These are phyloP conservation scores for Talaromyces sp. DNA, from an alignment of 2,329 filamentous ascomycete genomes.

Conservation along the genomic window DNA sequence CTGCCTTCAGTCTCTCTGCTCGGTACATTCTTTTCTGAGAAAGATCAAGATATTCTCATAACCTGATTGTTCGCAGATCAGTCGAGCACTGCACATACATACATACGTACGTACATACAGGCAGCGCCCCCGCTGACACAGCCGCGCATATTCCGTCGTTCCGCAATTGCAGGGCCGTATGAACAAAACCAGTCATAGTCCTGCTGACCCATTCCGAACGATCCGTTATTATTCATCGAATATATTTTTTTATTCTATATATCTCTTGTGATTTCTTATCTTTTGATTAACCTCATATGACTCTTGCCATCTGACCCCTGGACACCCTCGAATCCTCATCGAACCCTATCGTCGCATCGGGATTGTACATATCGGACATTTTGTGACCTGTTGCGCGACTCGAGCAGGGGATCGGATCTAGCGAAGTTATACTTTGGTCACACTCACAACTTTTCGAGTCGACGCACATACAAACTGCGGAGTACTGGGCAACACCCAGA, in stretches of 20 bases:
- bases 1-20: neutral
- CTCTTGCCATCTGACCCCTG: neutral
- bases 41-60: neutral
- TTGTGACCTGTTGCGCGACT: constrained; percentile 5
- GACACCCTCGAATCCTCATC: neutral
- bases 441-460: neutral
- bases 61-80: neutral
- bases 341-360: neutral
- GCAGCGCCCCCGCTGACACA: neutral
- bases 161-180: neutral
- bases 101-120: neutral
- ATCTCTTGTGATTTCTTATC: neutral
- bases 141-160: neutral
- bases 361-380: neutral
- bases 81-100: neutral
- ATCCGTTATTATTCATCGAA: constrained; percentile 3
- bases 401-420: neutral
- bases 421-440: constrained; percentile 9
- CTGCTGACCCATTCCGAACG: constrained; percentile 7
- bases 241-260: neutral
- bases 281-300: neutral
- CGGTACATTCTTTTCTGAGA: neutral
- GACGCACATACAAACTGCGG: neutral
- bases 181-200: neutral
- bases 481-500: neutral